Evolutionary conservation across 345 rosid genomes (phyloP).

Genomic region (Abelmoschus esculentus): DNA sequence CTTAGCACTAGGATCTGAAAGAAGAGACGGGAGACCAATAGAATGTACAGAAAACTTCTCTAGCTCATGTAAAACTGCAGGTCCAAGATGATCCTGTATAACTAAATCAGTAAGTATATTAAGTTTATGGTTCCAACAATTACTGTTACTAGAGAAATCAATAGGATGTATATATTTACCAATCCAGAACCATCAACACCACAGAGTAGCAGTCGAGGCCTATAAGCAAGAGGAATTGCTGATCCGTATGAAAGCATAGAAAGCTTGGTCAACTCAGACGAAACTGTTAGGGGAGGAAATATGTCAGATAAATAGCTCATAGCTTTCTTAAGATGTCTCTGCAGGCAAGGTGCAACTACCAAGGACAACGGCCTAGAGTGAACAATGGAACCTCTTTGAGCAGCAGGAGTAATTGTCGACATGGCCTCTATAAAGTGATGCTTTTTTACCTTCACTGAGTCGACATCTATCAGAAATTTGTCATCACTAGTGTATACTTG

Average conservation of each 20-base stretch:
- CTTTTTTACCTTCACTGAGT: conserved; percentile 76
- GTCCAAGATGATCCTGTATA: conserved; percentile 98
- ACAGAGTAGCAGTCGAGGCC: conserved; percentile 80
- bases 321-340: conserved; percentile 67
- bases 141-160: conserved; percentile 10
- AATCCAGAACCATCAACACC: conserved; percentile 90
- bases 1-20: conserved; percentile 98
- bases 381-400: conserved; percentile 92
- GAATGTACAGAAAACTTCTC: conserved; percentile 96
- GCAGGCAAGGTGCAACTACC: conserved; percentile 88
- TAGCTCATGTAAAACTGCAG: conserved; percentile 90
- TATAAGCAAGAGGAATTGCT: conserved; percentile 84
- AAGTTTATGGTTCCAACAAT: conserved; percentile 27
- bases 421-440: conserved; percentile 88
- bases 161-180: conserved; percentile 50
- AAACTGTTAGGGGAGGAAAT: conserved; percentile 59
- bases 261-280: conserved; percentile 71
- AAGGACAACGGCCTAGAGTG: conserved; percentile 92
- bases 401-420: conserved; percentile 97
- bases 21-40: conserved; percentile 93
- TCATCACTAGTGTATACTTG: conserved; percentile 98
- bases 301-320: conserved; percentile 62
- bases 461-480: conserved; percentile 88
- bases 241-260: conserved; percentile 92
- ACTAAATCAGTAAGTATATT: conserved; percentile 67